Evolutionary conservation across 2,329 filamentous ascomycete species (phyloP).

Genomic region (Mycogone perniciosa): DNA sequence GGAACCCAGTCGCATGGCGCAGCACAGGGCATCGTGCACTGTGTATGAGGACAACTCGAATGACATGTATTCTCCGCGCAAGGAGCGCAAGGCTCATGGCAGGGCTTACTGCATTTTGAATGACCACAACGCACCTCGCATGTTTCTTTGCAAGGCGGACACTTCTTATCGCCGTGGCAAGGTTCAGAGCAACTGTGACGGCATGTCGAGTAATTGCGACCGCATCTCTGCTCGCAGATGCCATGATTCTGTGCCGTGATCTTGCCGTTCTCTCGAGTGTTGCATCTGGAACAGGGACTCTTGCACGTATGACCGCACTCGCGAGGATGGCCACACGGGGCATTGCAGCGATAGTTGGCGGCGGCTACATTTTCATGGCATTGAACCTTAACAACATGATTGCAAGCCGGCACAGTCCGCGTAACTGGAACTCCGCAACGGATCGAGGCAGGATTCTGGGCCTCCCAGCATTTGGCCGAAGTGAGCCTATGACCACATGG

Average conservation of each 20-base stretch:
- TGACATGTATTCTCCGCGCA: constrained; percentile 50
- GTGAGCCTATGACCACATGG: constrained; percentile 37
- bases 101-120: constrained; percentile 48
- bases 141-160: constrained; percentile 38
- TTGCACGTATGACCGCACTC: constrained; percentile 55
- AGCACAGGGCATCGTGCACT: constrained; percentile 52
- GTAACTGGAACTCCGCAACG: constrained; percentile 42
- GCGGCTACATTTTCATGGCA: constrained; percentile 44
- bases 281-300: constrained; percentile 44
- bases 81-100: constrained; percentile 54
- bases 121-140: constrained; percentile 55
- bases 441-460: constrained; percentile 39
- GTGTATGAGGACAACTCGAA: constrained; percentile 49
- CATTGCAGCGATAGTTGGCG: constrained; percentile 39
- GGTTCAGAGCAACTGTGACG: constrained; percentile 43
- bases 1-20: constrained; percentile 63
- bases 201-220: constrained; percentile 46
- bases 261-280: constrained; percentile 24
- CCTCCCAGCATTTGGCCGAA: constrained; percentile 31
- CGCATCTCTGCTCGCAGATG: constrained; percentile 43
- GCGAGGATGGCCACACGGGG: constrained; percentile 38
- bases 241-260: constrained; percentile 36
- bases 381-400: constrained; percentile 42
- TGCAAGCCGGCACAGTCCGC: constrained; percentile 47
- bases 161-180: constrained; percentile 48